Evolutionary conservation across 2,329 filamentous ascomycete species (phyloP).

Genomic region (Fusarium newnesense): DNA sequence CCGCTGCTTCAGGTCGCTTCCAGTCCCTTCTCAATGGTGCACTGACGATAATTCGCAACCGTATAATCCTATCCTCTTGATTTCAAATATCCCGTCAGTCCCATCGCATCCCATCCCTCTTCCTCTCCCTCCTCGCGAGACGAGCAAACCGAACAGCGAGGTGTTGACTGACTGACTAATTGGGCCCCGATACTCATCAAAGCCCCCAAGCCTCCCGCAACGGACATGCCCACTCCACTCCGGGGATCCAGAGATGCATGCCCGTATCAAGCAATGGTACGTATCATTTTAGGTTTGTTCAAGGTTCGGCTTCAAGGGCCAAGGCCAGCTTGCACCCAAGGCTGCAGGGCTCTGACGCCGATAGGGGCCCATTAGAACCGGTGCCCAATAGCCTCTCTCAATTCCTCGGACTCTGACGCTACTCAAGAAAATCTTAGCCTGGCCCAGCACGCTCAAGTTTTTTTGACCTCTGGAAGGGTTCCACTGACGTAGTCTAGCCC

Average conservation of each 20-base stretch:
- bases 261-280: conserved; percentile 8
- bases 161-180: neutral
- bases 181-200: conserved; percentile 10
- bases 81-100: conserved; percentile 29
- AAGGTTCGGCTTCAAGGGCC: conserved; percentile 14
- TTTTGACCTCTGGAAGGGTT: conserved; percentile 23
- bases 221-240: conserved; percentile 26
- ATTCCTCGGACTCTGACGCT: conserved; percentile 32
- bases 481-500: conserved; percentile 42
- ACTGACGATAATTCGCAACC: neutral
- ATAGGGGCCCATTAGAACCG: conserved; percentile 20
- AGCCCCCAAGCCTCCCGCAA: conserved; percentile 20
- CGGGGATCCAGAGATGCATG: conserved; percentile 13
- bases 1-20: conserved; percentile 27
- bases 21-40: conserved; percentile 8
- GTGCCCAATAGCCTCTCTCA: conserved; percentile 34
- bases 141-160: conserved; percentile 14
- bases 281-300: conserved; percentile 15
- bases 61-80: neutral
- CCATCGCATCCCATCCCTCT: neutral
- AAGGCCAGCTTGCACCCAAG: conserved; percentile 24
- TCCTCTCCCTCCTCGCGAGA: conserved; percentile 2
- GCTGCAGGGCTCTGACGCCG: conserved; percentile 31
- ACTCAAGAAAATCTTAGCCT: conserved; percentile 33
- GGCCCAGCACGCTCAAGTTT: conserved; percentile 31